These are phyloP conservation scores for Elsinoe australis DNA, from an alignment of 2,329 filamentous ascomycete species.

Conservation along the genomic window DNA sequence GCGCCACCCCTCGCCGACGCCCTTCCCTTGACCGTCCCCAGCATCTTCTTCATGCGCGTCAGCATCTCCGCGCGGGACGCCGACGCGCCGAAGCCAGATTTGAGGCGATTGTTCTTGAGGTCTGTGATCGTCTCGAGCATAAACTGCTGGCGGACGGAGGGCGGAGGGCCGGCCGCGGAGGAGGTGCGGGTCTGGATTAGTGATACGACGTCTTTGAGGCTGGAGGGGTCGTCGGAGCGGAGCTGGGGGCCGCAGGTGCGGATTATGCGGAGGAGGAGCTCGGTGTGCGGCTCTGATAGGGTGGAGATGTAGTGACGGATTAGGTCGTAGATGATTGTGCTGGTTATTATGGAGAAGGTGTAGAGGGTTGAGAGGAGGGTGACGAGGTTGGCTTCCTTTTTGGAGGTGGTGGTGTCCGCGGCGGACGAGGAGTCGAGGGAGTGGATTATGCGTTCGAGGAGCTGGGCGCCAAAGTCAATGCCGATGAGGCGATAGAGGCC, in stretches of 20 bases:
- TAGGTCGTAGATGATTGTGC: constrained; percentile 82
- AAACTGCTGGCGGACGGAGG: constrained; percentile 86
- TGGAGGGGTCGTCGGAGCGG: constrained; percentile 77
- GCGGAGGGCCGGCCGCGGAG: constrained; percentile 57
- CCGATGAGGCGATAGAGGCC: constrained; percentile 82
- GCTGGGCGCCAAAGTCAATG: constrained; percentile 79
- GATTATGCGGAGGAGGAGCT: constrained; percentile 77
- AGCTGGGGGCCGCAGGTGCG: constrained; percentile 73
- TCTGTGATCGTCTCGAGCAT: constrained; percentile 97
- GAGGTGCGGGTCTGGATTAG: constrained; percentile 66
- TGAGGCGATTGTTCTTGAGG: constrained; percentile 87
- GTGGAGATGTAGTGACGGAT: constrained; percentile 67
- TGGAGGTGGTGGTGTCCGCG: constrained; percentile 36
- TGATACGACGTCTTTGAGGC: constrained; percentile 80
- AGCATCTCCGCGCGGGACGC: constrained; percentile 72
- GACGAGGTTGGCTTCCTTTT: constrained; percentile 67
- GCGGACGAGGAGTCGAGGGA: constrained; percentile 53
- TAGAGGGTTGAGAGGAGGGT: constrained; percentile 81
- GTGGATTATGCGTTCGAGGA: constrained; percentile 70
- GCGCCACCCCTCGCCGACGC: constrained; percentile 57
- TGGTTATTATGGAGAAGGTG: constrained; percentile 80
- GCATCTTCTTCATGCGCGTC: constrained; percentile 77
- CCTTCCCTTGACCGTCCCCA: constrained; percentile 66
- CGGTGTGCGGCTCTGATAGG: constrained; percentile 78
- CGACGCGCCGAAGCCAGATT: constrained; percentile 62